Conservation (phyloP, 495 filamentous ascomycete genomes). For the Xylaria scruposa region DNA sequence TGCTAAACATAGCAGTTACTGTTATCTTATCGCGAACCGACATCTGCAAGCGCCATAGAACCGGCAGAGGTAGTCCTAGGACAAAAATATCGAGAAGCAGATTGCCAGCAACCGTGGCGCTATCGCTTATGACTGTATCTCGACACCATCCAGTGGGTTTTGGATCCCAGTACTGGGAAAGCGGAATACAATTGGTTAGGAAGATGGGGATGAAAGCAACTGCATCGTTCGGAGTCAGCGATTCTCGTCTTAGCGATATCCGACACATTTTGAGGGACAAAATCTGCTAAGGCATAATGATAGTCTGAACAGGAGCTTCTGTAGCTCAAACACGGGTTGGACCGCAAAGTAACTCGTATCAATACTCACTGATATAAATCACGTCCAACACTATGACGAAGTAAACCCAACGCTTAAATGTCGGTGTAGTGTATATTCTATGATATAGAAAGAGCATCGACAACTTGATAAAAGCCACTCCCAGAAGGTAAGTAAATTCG, state of each 20-base stretch:
- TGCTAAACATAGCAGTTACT: conserved; percentile 48
- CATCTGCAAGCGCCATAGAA: conserved; percentile 49
- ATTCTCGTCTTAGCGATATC: neutral
- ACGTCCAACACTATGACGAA: conserved; percentile 15
- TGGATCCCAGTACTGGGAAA: conserved; percentile 30
- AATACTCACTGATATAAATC: conserved; percentile 17
- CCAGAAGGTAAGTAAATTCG: conserved; percentile 23
- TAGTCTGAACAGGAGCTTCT: neutral
- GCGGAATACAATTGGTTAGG: conserved; percentile 25
- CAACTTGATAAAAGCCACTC: conserved; percentile 11
- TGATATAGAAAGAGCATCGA: conserved; percentile 24
- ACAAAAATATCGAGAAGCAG: conserved; percentile 49
- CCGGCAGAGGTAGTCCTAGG: conserved; percentile 46
- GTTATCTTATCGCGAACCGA: conserved; percentile 44
- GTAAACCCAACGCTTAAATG: conserved; percentile 21
- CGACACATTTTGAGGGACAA: neutral
- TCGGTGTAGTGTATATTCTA: conserved; percentile 28
- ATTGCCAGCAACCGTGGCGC: conserved; percentile 45
- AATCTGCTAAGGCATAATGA: neutral
- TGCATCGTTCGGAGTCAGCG: neutral
- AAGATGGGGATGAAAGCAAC: conserved; percentile 25
- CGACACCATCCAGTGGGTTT: conserved; percentile 27
- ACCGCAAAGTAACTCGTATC: neutral
- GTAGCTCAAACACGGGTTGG: neutral
- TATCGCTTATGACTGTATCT: conserved; percentile 18